These are phyloP conservation scores for Citrullus amarus DNA, from an alignment of 306 rosid genomes.

Conservation along the genomic window DNA sequence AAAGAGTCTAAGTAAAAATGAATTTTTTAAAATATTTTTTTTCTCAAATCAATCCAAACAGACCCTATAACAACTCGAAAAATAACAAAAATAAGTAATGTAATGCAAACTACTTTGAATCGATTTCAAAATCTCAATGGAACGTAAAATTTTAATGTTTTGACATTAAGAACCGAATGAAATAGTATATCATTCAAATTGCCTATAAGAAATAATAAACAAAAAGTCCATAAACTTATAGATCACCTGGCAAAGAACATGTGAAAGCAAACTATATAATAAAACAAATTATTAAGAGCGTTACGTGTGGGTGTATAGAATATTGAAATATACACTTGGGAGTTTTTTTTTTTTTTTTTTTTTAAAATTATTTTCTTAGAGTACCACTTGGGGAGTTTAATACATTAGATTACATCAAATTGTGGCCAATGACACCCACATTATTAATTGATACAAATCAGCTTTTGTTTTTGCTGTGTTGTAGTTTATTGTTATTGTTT, in stretches of 20 bases:
- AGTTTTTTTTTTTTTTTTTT: too few relatives aligned
- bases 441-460: background rate
- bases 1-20: too few relatives aligned
- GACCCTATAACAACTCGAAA: too few relatives aligned
- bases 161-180: too few relatives aligned
- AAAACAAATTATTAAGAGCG: background rate
- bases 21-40: too few relatives aligned
- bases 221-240: background rate
- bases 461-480: background rate
- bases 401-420: constrained; percentile 4
- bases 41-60: too few relatives aligned
- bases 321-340: background rate
- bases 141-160: too few relatives aligned
- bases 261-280: background rate
- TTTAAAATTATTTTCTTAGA: too few relatives aligned
- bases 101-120: too few relatives aligned
- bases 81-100: too few relatives aligned
- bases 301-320: background rate
- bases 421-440: background rate
- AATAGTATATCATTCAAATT: background rate
- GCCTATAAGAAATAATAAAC: background rate
- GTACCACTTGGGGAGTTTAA: background rate
- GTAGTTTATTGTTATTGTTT: background rate
- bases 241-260: background rate
- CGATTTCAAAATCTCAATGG: too few relatives aligned